These are phyloP conservation scores for Debaryomyces udenii DNA, from an alignment of 1,139 yeast genomes.

Conservation along the genomic window DNA sequence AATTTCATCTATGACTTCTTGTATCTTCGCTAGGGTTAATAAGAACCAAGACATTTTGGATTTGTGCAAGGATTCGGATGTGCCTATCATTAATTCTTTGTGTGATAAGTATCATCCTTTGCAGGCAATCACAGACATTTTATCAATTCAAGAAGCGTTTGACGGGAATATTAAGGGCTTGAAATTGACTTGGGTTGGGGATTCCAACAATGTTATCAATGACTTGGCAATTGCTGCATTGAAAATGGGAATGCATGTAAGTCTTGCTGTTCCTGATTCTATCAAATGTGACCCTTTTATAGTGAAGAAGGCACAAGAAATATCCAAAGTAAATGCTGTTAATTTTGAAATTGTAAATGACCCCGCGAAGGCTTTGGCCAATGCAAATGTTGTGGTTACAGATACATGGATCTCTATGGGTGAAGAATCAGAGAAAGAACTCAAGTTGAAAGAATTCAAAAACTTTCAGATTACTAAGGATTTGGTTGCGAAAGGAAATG, in stretches of 20 bases:
- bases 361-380: constrained; percentile 69
- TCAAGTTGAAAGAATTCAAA: constrained; percentile 74
- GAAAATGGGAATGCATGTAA: constrained; percentile 79
- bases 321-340: constrained; percentile 58
- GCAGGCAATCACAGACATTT: constrained; percentile 89
- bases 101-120: constrained; percentile 94
- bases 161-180: constrained; percentile 56
- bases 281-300: constrained; percentile 65
- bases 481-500: constrained; percentile 58
- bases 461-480: constrained; percentile 83
- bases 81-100: constrained; percentile 90
- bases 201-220: constrained; percentile 91
- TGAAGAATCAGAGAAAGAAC: constrained; percentile 76
- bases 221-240: constrained; percentile 89
- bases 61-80: constrained; percentile 72
- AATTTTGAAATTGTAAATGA: constrained; percentile 67
- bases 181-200: constrained; percentile 95
- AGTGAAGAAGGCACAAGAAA: constrained; percentile 52
- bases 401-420: constrained; percentile 99
- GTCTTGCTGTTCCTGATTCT: constrained; percentile 82
- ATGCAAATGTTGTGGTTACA: constrained; percentile 86
- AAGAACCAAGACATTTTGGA: constrained; percentile 80
- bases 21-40: constrained; percentile 94
- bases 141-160: constrained; percentile 83
- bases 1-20: constrained; percentile 91